Conservation (phyloP, 2,329 filamentous ascomycete genomes). For the Phoma sp. region DNA sequence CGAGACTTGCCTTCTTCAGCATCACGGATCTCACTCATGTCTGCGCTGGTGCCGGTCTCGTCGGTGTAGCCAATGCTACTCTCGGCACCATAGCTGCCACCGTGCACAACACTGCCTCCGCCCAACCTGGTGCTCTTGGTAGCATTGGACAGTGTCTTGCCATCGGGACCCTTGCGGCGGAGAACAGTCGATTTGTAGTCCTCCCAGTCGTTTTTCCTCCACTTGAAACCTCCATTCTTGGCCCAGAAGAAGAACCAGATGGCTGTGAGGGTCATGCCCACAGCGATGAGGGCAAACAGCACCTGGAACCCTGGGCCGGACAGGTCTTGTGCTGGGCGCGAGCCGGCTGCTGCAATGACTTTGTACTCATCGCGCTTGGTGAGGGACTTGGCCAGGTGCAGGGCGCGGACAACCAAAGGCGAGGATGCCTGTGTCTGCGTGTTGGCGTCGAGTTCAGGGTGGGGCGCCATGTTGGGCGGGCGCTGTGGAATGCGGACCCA, state of each 20-base stretch:
- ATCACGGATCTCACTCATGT: conserved; percentile 50
- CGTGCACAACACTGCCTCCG: conserved; percentile 80
- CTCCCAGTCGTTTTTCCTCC: conserved; percentile 88
- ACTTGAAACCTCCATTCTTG: conserved; percentile 92
- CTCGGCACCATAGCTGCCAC: conserved; percentile 57
- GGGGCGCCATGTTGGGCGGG: conserved; percentile 39
- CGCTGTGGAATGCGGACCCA: conserved; percentile 14
- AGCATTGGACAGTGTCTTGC: conserved; percentile 80
- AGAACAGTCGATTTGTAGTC: conserved; percentile 97
- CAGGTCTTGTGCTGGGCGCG: conserved; percentile 47
- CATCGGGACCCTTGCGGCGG: conserved; percentile 86
- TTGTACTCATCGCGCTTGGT: conserved; percentile 35
- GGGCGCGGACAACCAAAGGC: conserved; percentile 38
- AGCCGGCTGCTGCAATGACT: conserved; percentile 42
- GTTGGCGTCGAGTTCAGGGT: conserved; percentile 33
- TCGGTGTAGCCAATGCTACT: conserved; percentile 53
- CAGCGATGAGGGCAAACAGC: conserved; percentile 83
- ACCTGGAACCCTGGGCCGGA: conserved; percentile 73
- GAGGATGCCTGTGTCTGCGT: conserved; percentile 29
- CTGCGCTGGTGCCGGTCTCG: conserved; percentile 53
- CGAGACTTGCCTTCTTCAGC: conserved; percentile 52
- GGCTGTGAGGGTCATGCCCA: conserved; percentile 72
- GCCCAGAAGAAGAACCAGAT: conserved; percentile 99
- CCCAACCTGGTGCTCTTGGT: conserved; percentile 83
- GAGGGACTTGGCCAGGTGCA: conserved; percentile 38